phyloP scores from a whole-genome alignment of 148 eudicot genomes.

The Silene latifolia region DNA sequence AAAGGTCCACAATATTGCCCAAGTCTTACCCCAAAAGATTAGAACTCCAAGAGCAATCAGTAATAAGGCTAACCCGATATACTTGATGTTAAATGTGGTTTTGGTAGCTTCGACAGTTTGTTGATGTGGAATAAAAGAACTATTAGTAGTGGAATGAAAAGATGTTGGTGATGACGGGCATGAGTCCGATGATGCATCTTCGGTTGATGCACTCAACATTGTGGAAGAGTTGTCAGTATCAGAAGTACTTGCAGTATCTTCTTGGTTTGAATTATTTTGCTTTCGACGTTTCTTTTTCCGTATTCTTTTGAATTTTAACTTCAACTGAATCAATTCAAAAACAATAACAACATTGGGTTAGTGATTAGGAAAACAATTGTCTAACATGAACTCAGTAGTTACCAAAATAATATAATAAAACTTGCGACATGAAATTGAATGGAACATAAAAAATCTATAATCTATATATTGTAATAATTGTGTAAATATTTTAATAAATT shows the following conservation, averaged over 20 bases:
- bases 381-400: no score
- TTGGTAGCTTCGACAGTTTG: not conserved
- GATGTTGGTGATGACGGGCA: slow-evolving; percentile 6
- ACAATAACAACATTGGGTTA: no score
- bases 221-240: not conserved
- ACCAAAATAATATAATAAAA: no score
- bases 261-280: not conserved
- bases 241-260: not conserved
- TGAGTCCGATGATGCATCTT: not conserved
- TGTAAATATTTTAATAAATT: no score
- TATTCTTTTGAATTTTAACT: not conserved
- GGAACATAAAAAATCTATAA: no score
- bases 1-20: slow-evolving; percentile 21
- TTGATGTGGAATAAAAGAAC: not conserved
- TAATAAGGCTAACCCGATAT: not conserved
- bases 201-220: not conserved
- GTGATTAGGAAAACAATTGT: not conserved
- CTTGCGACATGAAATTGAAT: no score
- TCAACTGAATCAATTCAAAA: not conserved
- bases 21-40: slow-evolving; percentile 15
- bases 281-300: slow-evolving; percentile 12
- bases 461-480: no score
- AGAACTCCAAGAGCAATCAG: slow-evolving; percentile 13
- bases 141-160: not conserved
- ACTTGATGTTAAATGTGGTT: not conserved